Percentiles rank a stretch among this genome's conserved stretches.
Conservation (phyloP, 768 basidiomycete genomes). For the Pisolithus microcarpus region DNA sequence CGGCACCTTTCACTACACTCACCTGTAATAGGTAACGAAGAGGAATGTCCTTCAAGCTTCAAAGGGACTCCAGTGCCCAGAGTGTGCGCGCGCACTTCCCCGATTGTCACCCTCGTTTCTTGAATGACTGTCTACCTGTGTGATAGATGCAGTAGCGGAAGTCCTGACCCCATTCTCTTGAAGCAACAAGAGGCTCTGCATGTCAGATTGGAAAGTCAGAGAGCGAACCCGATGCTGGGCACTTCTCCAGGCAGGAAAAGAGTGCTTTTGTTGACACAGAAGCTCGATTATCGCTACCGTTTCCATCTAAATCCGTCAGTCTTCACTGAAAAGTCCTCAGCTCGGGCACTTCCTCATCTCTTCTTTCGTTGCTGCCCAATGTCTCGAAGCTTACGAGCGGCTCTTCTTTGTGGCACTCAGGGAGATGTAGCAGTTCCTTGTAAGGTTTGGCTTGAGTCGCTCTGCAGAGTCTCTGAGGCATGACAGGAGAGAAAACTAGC, state of each 20-base stretch:
- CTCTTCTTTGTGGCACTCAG: slow-evolving; percentile 42
- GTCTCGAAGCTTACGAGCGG: slow-evolving; percentile 39
- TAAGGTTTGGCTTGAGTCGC: slow-evolving; percentile 45
- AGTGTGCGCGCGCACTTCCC: no score
- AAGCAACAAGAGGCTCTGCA: no score
- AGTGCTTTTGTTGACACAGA: slow-evolving; percentile 51
- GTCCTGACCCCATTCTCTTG: no score
- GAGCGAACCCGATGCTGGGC: slow-evolving; percentile 45
- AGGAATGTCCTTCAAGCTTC: no score
- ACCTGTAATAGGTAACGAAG: no score
- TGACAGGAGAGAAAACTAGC: slow-evolving; percentile 52
- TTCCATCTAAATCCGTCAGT: slow-evolving; percentile 36
- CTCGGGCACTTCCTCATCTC: slow-evolving; percentile 32
- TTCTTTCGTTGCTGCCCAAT: slow-evolving; percentile 25
- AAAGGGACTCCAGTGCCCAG: no score
- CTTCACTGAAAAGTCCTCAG: slow-evolving; percentile 58
- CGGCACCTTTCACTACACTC: no score
- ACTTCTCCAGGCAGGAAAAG: slow-evolving; percentile 52
- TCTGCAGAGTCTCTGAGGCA: slow-evolving; percentile 51
- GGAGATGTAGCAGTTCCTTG: slow-evolving; percentile 50
- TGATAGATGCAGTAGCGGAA: no score
- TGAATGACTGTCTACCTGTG: no score
- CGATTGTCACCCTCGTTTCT: no score
- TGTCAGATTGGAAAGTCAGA: neutral
- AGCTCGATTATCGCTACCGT: slow-evolving; percentile 14